These are phyloP conservation scores for Cyclotella kingstonii DNA, from an alignment of 108 stramenopile genomes.

Conservation along the genomic window DNA sequence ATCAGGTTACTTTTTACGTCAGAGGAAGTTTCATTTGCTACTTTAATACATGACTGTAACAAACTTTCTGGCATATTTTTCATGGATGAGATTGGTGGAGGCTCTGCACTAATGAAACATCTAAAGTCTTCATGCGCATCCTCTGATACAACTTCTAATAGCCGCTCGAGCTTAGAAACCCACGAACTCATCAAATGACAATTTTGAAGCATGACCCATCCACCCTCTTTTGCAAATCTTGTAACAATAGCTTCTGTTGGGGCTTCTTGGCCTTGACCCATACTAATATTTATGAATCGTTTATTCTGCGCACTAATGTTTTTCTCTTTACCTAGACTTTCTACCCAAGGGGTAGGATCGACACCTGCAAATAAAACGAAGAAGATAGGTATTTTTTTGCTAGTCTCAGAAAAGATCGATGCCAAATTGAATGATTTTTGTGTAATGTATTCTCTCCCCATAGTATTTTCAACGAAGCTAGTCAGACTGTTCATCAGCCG, in stretches of 20 bases:
- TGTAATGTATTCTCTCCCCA: conserved; percentile 65
- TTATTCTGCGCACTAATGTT: conserved; percentile 57
- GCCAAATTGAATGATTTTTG: conserved; percentile 75
- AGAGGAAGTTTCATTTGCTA: conserved; percentile 79
- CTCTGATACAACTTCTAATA: conserved; percentile 69
- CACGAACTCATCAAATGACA: conserved; percentile 81
- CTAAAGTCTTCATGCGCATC: conserved; percentile 69
- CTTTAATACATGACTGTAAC: conserved; percentile 74
- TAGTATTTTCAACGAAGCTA: conserved; percentile 50
- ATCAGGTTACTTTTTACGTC: conserved; percentile 77
- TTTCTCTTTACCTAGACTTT: conserved; percentile 57
- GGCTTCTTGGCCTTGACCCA: conserved; percentile 82
- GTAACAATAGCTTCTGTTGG: conserved; percentile 60
- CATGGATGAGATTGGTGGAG: conserved; percentile 65
- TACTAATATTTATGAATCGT: conserved; percentile 78
- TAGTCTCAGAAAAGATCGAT: conserved; percentile 52
- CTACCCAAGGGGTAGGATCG: conserved; percentile 82
- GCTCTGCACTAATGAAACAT: conserved; percentile 84
- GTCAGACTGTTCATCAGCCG: conserved; percentile 56
- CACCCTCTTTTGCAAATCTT: conserved; percentile 61
- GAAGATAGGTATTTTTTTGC: conserved; percentile 65
- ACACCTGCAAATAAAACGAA: conserved; percentile 84
- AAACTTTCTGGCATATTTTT: conserved; percentile 82
- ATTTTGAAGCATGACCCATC: conserved; percentile 89
- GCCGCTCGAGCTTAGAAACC: conserved; percentile 72